Evolutionary conservation across 1,139 yeast species (phyloP).

Genomic region (Debaryomyces nepalensis): DNA sequence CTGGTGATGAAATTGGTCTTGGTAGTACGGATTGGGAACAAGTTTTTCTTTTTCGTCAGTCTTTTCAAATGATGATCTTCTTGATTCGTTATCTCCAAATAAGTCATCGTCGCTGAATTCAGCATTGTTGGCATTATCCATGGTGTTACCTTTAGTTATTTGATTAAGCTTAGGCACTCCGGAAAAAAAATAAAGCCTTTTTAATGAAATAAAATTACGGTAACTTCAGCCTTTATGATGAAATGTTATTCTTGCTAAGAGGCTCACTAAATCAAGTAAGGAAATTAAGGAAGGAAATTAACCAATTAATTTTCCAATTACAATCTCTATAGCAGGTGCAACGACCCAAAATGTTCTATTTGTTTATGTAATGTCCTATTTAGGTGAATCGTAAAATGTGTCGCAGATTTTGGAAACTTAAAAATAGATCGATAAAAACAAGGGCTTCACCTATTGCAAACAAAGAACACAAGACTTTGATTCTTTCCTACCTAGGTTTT

Average conservation of each 20-base stretch:
- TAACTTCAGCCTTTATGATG: not conserved
- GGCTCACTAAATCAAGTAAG: not conserved
- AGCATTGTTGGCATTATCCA: constrained; percentile 6
- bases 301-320: constrained; percentile 3
- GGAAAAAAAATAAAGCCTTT: constrained; percentile 2
- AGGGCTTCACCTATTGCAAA: not conserved
- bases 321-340: not conserved
- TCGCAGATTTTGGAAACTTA: constrained; percentile 6
- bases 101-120: constrained; percentile 20
- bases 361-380: constrained; percentile 11
- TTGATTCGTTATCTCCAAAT: constrained; percentile 11
- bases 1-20: constrained; percentile 12
- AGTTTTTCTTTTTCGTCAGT: not conserved
- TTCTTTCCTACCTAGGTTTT: constrained; percentile 22
- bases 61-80: constrained; percentile 5
- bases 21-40: not conserved
- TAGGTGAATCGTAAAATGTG: constrained; percentile 7
- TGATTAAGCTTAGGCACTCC: too few species aligned
- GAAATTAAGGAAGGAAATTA: not conserved
- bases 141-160: not conserved
- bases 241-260: not conserved
- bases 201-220: not conserved
- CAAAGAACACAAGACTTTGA: constrained; percentile 19
- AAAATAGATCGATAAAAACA: constrained; percentile 1
- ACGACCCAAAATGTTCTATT: constrained; percentile 6